Base-by-base conservation (phyloP, 148 eudicot species). In the Oxyria digyna region DNA sequence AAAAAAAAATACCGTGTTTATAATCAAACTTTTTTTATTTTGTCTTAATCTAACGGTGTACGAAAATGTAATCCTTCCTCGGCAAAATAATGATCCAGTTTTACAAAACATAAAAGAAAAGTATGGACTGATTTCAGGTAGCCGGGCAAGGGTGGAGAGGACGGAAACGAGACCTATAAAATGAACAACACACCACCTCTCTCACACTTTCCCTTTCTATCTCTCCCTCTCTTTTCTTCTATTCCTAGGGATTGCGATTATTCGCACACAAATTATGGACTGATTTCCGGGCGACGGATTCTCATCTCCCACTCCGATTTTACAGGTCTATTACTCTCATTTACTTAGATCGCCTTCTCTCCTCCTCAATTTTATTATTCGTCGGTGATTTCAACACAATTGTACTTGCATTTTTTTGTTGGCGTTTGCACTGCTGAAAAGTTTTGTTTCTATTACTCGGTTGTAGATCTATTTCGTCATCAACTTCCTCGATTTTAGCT, bases 171-270 rank as follows among this genome's bases (percentile, higher is more conserved):
- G 10, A 17, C 68, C 8, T 38, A 38, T 38, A 38, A 33, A 7
- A 8, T 27, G 13, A 17, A 33, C 11, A 8, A 32, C 64, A 18
- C n/a, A n/a, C n/a, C n/a, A 46, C 67, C 29, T 78, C 75, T 59
- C 70, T 63, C 33, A 15, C 78, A 67, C 79, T 71, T 76, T 74
- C 43, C 77, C 62, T 43, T 72, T 75, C 49, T 69, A 68, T 75
- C 49, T 69, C 71, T 71, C 67, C n/a, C n/a, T n/a, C n/a, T n/a
- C n/a, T n/a, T n/a, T n/a, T n/a, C n/a, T n/a, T n/a, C 74, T 69
- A 43, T 63, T 68, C 71, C 77, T 70, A 64, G 11, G 68, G 68
- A 15, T 76, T 62, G 67, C 67, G 38, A 62, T 33, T 50, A 62
- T 40, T 31, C 68, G 8, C 46, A 12, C 9, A 24, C 24, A 43